Evolutionary conservation across 2,329 filamentous ascomycete genomes (phyloP).

Genomic region (Cladosporium sp.): DNA sequence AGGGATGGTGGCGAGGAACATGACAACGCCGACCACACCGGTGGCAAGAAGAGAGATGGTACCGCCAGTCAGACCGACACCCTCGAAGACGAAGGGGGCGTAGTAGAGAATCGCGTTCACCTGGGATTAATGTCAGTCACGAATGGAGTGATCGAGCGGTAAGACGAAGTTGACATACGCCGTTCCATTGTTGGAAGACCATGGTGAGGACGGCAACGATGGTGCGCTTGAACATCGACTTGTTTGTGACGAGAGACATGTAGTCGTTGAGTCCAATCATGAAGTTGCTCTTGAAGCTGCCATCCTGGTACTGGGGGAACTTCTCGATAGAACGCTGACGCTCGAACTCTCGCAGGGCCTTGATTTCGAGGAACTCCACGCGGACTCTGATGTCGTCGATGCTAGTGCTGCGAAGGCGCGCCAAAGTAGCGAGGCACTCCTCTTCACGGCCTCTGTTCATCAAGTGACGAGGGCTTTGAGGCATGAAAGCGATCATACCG

Average conservation of each 20-base stretch:
- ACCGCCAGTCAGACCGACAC: conserved; percentile 41
- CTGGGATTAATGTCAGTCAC: neutral
- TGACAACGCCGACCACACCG: conserved; percentile 64
- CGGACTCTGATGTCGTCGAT: conserved; percentile 60
- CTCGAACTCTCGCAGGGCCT: conserved; percentile 69
- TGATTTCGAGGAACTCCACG: conserved; percentile 75
- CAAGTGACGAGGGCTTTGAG: conserved; percentile 69
- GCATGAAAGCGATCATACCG: conserved; percentile 69
- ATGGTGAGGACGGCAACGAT: conserved; percentile 39
- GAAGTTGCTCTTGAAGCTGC: conserved; percentile 15
- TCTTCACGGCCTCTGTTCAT: conserved; percentile 61
- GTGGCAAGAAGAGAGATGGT: conserved; percentile 57
- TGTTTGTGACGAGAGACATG: conserved; percentile 49
- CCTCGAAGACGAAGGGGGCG: conserved; percentile 45
- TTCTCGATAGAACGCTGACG: conserved; percentile 60
- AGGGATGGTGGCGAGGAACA: conserved; percentile 63
- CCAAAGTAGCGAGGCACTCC: conserved; percentile 58
- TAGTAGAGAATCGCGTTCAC: conserved; percentile 32
- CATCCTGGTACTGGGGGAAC: conserved; percentile 49
- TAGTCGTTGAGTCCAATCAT: conserved; percentile 15
- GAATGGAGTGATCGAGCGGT: too few species aligned
- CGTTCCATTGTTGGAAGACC: conserved; percentile 25
- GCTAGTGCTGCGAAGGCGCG: conserved; percentile 55
- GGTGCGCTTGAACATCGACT: conserved; percentile 59
- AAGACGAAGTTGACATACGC: neutral